A percentile compares a stretch with the other conserved stretches of the same genome.
Evolutionary conservation across 108 stramenopile genomes (phyloP).

Genomic region (Poteriospumella lacustris): DNA sequence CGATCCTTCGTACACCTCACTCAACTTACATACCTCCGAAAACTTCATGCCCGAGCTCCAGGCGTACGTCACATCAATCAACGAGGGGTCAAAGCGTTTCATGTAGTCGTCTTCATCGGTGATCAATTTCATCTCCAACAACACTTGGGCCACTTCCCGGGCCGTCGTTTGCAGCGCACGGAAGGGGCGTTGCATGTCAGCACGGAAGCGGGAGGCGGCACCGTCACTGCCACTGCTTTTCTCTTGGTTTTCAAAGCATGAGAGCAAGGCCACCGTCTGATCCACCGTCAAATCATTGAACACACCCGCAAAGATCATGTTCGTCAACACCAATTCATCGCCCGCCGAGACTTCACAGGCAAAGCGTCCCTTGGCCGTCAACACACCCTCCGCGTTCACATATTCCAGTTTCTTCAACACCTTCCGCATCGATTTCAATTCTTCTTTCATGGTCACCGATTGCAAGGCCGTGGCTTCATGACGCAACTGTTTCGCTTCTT

Average conservation of each 20-base stretch:
- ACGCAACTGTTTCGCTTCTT: slow-evolving; percentile 62
- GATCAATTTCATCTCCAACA: slow-evolving; percentile 22
- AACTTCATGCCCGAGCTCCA: slow-evolving; percentile 97
- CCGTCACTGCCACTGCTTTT: slow-evolving; percentile 31
- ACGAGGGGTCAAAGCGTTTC: slow-evolving; percentile 72
- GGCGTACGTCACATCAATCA: slow-evolving; percentile 91
- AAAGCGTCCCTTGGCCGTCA: slow-evolving; percentile 94
- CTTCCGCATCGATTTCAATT: slow-evolving; percentile 84
- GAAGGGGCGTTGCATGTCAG: slow-evolving; percentile 40
- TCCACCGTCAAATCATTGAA: slow-evolving; percentile 89
- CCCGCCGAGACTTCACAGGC: slow-evolving; percentile 96
- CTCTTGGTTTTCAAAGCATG: slow-evolving; percentile 85
- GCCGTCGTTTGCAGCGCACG: slow-evolving; percentile 47
- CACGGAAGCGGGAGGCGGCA: slow-evolving; percentile 20
- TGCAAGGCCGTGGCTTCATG: slow-evolving; percentile 71
- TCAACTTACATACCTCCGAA: slow-evolving; percentile 85
- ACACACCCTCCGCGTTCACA: slow-evolving; percentile 81
- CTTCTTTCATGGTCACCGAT: slow-evolving; percentile 87
- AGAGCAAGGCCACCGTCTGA: slow-evolving; percentile 79
- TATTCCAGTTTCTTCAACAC: slow-evolving; percentile 88
- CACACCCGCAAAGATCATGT: slow-evolving; percentile 86
- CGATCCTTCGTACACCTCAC: slow-evolving; percentile 91
- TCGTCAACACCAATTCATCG: slow-evolving; percentile 91
- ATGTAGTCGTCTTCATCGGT: slow-evolving; percentile 65
- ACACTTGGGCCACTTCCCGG: slow-evolving; percentile 21